Base-by-base conservation (phyloP, 2,329 filamentous ascomycete genomes). In the Sporothrix globosa region DNA sequence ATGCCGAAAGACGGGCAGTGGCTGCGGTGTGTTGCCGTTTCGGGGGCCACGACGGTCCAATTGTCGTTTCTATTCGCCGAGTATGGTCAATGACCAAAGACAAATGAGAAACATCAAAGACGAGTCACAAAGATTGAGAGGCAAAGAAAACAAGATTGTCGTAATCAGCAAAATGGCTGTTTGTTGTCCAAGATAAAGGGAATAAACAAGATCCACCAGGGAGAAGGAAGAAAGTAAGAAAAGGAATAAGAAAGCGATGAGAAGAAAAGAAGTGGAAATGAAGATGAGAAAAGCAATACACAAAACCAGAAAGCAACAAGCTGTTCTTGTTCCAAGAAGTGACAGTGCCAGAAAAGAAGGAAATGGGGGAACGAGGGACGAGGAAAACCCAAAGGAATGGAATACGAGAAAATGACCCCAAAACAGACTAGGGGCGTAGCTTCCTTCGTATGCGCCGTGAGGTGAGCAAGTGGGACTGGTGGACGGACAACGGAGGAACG, bases 351-450 rank as follows among this genome's bases (percentile, higher is more conserved):
- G 5, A 30, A 30, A 30, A 30, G 3, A 30, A 52, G 46, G 44
- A 50, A 50, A 52, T 50, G 46, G 53, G 48, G 27, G 4, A 61
- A 46, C 9, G 30, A 48, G 39, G 34, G 34, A 54, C 6, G n/a
- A 24, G 39, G 27, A 39, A 54, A 21, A 54, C 19, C 5, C 65
- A 21, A 53, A 44, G 44, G 41, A 44, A 3, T 44, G 41, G 56
- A 68, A 68, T 68, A 68, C 66, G 66, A 68, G 66, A 58, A 58
- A 56, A 46, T 13, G 30, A 19, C 44, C 52, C 52, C n/a, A 58
- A 68, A 39, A 34, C 3, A 53, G 66, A 48, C 66, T 58, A 58
- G 66, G 41, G 52, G 13, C 24, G 53, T 30, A 41, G 66, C 39
- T 68, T 30, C 65, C 24, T 39, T 39, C 21, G 58, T 19, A 61